Percentiles rank a stretch among this genome's conserved stretches.
phyloP scores from a whole-genome alignment of 148 eudicot species.

The Pharnaceum exiguum region DNA sequence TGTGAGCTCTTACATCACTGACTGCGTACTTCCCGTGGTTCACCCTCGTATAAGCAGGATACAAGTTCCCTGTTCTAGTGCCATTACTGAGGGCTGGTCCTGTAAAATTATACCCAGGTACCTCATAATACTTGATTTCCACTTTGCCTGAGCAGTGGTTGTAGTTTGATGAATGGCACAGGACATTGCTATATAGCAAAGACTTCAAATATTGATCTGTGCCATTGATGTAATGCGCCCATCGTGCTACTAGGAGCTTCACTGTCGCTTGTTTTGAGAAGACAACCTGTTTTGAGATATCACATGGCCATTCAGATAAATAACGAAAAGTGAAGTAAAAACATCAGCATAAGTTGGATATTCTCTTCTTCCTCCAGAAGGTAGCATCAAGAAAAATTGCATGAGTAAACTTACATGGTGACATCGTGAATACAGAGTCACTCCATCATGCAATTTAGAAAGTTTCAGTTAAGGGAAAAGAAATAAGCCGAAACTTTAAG shows the following conservation, averaged over 20 bases:
- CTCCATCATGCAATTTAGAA: too few relatives aligned
- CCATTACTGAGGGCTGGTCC: slow-evolving; percentile 71
- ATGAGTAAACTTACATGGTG: too few relatives aligned
- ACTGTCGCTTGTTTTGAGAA: slow-evolving; percentile 83
- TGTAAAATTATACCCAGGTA: slow-evolving; percentile 70
- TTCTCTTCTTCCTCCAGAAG: too few relatives aligned
- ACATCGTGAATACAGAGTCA: too few relatives aligned
- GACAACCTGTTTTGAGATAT: slow-evolving; percentile 44
- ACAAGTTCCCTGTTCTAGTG: slow-evolving; percentile 45
- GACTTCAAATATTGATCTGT: slow-evolving; percentile 80
- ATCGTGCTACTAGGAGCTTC: slow-evolving; percentile 65
- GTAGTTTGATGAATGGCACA: slow-evolving; percentile 72
- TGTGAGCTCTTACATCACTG: slow-evolving; percentile 75
- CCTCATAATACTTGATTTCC: slow-evolving; percentile 75
- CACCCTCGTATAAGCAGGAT: slow-evolving; percentile 70
- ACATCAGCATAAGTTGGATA: neutral
- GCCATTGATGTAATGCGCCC: slow-evolving; percentile 69
- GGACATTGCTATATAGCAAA: slow-evolving; percentile 63
- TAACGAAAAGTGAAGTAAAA: neutral
- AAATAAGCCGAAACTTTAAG: too few relatives aligned
- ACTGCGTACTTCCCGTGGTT: slow-evolving; percentile 94
- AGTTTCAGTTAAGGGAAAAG: too few relatives aligned
- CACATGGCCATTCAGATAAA: neutral
- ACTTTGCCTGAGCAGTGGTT: slow-evolving; percentile 72
- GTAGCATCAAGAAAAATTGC: too few relatives aligned